These are phyloP conservation scores for Cyclotella choctawhatcheeana DNA, from an alignment of 108 stramenopile genomes.

Conservation along the genomic window DNA sequence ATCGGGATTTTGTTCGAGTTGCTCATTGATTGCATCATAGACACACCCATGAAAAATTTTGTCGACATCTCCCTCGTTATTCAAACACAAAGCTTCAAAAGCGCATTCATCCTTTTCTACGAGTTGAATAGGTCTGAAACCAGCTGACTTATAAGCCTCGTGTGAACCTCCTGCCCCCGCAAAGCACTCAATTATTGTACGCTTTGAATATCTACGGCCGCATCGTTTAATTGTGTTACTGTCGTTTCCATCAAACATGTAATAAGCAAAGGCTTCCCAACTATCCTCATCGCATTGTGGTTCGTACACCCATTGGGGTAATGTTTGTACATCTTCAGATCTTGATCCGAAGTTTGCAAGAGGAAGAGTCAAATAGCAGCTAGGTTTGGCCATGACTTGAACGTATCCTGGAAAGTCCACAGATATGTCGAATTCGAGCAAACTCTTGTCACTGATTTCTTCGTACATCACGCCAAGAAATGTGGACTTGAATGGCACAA, in stretches of 20 bases:
- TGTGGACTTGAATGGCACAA: not conserved
- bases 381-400: conserved; percentile 7
- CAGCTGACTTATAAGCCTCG: conserved; percentile 2
- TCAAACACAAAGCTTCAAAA: not conserved
- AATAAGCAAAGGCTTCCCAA: conserved; percentile 11
- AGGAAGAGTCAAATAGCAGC: not conserved
- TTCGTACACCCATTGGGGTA: not conserved
- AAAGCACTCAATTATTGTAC: conserved; percentile 9
- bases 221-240: not conserved
- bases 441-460: not conserved
- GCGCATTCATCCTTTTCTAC: conserved; percentile 1
- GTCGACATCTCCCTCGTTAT: not conserved
- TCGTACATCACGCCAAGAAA: conserved; percentile 2
- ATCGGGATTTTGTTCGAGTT: conserved; percentile 1
- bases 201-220: conserved; percentile 7
- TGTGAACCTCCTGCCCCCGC: conserved; percentile 8
- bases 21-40: conserved; percentile 2
- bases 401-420: conserved; percentile 10
- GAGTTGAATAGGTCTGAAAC: conserved; percentile 1
- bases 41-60: conserved; percentile 9
- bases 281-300: not conserved
- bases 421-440: not conserved
- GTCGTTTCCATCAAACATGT: not conserved
- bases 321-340: conserved; percentile 6
- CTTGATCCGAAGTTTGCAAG: conserved; percentile 5